Evolutionary conservation across 306 rosid genomes (phyloP), one percentile per base, ranked within the genome.

Genomic region (Luffa aegyptiaca): DNA sequence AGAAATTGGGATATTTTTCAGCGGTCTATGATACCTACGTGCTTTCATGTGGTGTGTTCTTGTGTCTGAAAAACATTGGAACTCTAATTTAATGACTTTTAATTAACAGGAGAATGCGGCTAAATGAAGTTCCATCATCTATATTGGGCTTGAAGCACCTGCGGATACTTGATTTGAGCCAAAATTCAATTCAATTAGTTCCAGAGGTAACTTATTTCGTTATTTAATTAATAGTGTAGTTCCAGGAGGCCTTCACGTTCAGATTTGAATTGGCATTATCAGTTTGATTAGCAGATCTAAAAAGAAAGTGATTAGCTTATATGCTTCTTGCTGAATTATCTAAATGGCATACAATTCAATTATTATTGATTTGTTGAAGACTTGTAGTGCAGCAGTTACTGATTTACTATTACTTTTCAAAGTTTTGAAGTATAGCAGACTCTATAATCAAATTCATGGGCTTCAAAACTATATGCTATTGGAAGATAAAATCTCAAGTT

Each of bases 131-230:
- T 44, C 97, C 97, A 59, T 81, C 89, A 8, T 93, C 89, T 84
- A 83, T 94, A 86, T 84, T 89, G 86, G 77, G 83, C 84, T 84
- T 94, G 82, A 87, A 80, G 82, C 87, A 88, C 49, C 81, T 94
- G 81, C 86, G 79, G 84, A 88, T 90, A 83, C 97, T 94, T 73
- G 90, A 88, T 89, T 81, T 92, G 81, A 88, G 97, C 91, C 96
- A 91, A 89, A 94, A 94, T 85, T 90, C 95, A 82, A 86, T 94
- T 84, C 97, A 84, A 80, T 84, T 85, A 3, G 71, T 94, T 85
- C 93, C 98, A 82, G 85, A 56, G 97, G 98, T 94, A 94, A 87
- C 77, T 48, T 72, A 20, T 45, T 46, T 72, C 42, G 12, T 72
- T 72, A 45, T 12, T 71, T 71, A 44, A 45, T 48, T 20, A 26